These are phyloP conservation scores for Tricholoma bakamatsutake DNA, from an alignment of 768 basidiomycete genomes.

Conservation along the genomic window DNA sequence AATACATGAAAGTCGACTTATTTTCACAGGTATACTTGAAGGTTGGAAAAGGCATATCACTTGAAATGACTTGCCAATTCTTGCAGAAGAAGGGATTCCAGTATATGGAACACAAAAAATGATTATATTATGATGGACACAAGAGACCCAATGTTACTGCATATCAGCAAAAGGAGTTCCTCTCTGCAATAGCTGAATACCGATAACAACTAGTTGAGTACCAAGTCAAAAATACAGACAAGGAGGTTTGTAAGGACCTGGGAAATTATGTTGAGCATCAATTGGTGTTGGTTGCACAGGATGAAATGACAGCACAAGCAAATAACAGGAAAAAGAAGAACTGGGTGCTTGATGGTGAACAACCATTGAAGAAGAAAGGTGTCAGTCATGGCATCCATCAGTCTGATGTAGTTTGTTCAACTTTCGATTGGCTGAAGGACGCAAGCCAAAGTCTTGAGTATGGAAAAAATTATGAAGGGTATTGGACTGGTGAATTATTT, in stretches of 20 bases:
- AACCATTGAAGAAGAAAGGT: conserved; percentile 31
- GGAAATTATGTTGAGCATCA: too few species aligned
- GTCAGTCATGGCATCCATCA: conserved; percentile 31
- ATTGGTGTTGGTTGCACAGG: too few species aligned
- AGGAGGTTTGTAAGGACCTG: conserved; percentile 30
- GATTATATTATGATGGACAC: conserved; percentile 26
- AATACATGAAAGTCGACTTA: conserved; percentile 13
- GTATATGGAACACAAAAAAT: conserved; percentile 23
- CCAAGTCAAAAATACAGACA: conserved; percentile 8
- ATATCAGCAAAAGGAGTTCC: conserved; percentile 22
- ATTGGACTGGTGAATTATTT: too few species aligned
- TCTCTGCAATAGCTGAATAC: conserved; percentile 21
- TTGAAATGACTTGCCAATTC: conserved; percentile 24
- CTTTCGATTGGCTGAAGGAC: conserved; percentile 22
- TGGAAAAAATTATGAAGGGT: too few species aligned
- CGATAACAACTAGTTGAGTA: conserved; percentile 14
- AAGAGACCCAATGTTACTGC: too few species aligned
- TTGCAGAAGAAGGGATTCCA: conserved; percentile 23
- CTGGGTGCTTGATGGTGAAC: conserved; percentile 30
- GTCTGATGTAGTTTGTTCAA: conserved; percentile 31
- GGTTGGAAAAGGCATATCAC: conserved; percentile 21
- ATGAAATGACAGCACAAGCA: conserved; percentile 24
- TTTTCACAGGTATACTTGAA: conserved; percentile 20
- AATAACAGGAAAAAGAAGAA: conserved; percentile 26
- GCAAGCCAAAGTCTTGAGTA: conserved; percentile 20